Evolutionary conservation across 257 asterid species (phyloP).

Genomic region (Solanum paucissectum): DNA sequence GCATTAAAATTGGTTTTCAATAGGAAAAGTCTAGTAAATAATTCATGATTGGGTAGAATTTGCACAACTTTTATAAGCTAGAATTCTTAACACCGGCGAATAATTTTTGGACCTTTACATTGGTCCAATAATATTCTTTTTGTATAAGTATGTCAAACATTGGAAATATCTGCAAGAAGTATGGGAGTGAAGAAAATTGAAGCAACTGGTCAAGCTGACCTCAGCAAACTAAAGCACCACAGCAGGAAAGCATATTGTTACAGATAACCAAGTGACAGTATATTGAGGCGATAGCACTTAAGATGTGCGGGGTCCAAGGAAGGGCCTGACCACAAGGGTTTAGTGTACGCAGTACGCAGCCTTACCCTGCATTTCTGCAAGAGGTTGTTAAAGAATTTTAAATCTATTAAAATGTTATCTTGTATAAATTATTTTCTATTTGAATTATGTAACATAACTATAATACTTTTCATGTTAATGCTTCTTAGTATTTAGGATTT

Average conservation of each 20-base stretch:
- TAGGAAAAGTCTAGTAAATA: neutral
- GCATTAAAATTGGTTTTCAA: neutral
- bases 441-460: neutral
- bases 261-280: neutral
- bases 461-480: neutral
- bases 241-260: neutral
- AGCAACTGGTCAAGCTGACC: neutral
- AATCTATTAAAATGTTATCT: neutral
- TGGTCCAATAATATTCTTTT: neutral
- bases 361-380: neutral
- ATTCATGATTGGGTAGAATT: neutral
- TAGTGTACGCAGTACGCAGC: neutral
- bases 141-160: neutral
- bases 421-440: neutral
- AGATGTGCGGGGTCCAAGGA: neutral
- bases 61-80: neutral
- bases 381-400: neutral
- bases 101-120: neutral
- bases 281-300: neutral
- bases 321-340: neutral
- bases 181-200: neutral
- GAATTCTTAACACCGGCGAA: neutral
- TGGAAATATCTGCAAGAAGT: neutral
- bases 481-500: neutral
- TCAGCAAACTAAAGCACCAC: neutral